Base-by-base conservation (phyloP, 441 rosid genomes). In the Rhodomyrtus psidioides region DNA sequence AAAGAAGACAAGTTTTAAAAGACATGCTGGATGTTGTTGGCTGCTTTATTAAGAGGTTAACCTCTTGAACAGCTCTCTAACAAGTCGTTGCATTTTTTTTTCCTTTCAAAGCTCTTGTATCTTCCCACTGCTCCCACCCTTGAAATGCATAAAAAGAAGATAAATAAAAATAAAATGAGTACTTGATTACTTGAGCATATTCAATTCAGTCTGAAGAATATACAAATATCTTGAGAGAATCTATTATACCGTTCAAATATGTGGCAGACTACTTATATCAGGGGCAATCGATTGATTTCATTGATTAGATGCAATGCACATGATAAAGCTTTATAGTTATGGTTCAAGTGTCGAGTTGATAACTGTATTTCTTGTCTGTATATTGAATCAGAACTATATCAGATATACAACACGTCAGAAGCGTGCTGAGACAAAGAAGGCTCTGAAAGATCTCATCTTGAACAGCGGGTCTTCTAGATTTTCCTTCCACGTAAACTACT, bases 361-460 rank as follows among this genome's bases (percentile, higher is more conserved):
- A 39, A 39, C 79, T 5, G 51, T 39, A 42, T 70, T 26, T 70
- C 79, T 70, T 70, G 49, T 39, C 49, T 39, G n/a, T 82, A 39
- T 54, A 55, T 28, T 82, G 23, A 76, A n/a, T 30, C 91, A 94
- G 95, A 88, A 42, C 82, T 55, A 88, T 44, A 51, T 89, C 86
- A 91, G 90, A 87, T 94, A 87, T 89, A 53, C 88, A 74, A 88
- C 85, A 42, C 93, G 92, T 44, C 92, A 93, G 90, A 93, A 89
- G 90, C 92, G 92, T 39, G 86, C 93, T 39, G 94, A 90, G 86
- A 30, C 94, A n/a, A 92, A 94, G 89, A 90, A 82, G 86, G 94
- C 95, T 86, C 84, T 94, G 54, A 91, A 90, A 74, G 89, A 89
- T 86, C 89, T 94, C 83, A 90, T 94, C 57, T 91, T 88, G 62